These are phyloP conservation scores for Grosmannia huntii DNA, from an alignment of 2,329 filamentous ascomycete species.

Conservation along the genomic window DNA sequence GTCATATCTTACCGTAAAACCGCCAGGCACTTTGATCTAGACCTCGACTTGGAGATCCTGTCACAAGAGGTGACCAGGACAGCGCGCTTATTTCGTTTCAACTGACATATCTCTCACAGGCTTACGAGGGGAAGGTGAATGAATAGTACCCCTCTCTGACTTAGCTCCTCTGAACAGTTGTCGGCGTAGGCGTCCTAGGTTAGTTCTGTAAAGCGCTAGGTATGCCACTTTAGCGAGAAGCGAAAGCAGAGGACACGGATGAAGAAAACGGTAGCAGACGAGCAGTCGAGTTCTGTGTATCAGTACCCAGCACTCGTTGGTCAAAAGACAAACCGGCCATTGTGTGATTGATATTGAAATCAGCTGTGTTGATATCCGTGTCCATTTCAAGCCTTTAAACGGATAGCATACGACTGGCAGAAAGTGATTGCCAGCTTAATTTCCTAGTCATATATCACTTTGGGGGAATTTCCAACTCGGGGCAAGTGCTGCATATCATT, in stretches of 20 bases:
- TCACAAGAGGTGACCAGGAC: background rate
- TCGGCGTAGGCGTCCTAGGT: background rate
- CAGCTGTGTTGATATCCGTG: background rate
- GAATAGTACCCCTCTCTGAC: background rate
- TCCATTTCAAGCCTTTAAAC: background rate
- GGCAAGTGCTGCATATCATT: background rate
- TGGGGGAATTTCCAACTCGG: background rate
- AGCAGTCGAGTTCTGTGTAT: background rate
- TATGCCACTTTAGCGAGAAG: background rate
- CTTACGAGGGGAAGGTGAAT: no score
- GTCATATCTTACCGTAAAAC: background rate
- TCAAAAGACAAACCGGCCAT: background rate
- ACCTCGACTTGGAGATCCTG: background rate
- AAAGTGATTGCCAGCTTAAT: background rate
- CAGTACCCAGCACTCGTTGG: background rate
- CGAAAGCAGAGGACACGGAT: background rate
- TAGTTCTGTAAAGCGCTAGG: background rate
- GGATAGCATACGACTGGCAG: background rate
- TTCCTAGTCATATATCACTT: background rate
- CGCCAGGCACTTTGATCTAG: background rate
- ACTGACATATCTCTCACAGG: background rate
- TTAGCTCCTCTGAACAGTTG: background rate
- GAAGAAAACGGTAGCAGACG: background rate
- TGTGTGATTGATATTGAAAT: background rate
- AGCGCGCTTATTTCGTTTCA: constrained; percentile 12